phyloP scores from a whole-genome alignment of 495 filamentous ascomycete species.

The Neohortaea acidophila region DNA sequence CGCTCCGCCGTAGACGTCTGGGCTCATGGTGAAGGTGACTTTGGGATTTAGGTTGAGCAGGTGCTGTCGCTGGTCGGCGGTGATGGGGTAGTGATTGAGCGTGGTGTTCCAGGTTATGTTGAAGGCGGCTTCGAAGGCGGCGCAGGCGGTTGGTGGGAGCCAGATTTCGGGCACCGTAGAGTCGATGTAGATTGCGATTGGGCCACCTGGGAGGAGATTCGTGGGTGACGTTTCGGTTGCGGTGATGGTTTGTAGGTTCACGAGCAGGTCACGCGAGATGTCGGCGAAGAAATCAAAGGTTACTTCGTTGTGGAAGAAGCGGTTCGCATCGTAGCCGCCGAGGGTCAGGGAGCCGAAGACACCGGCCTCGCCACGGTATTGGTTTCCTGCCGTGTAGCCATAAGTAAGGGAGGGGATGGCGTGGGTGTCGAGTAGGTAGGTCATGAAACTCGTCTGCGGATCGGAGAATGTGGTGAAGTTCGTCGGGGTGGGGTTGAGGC shows the following conservation, averaged over 20 bases:
- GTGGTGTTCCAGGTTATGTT: constrained; percentile 42
- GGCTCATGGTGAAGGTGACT: constrained; percentile 45
- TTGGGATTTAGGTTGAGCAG: constrained; percentile 20
- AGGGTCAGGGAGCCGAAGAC: constrained; percentile 31
- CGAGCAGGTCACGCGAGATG: constrained; percentile 20
- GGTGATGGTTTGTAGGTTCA: constrained; percentile 39
- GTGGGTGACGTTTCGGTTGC: constrained; percentile 32
- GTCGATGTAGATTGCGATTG: constrained; percentile 41
- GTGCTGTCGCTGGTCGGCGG: constrained; percentile 19
- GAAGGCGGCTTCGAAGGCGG: constrained; percentile 44
- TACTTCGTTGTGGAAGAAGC: constrained; percentile 19
- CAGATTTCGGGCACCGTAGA: constrained; percentile 53
- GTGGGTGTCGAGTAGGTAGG: constrained; percentile 32
- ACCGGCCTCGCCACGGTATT: constrained; percentile 38
- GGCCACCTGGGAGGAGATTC: constrained; percentile 13
- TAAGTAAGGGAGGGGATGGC: constrained; percentile 46
- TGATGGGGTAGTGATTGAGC: constrained; percentile 31
- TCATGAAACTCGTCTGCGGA: constrained; percentile 17
- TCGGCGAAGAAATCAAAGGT: constrained; percentile 20
- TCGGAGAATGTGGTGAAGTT: constrained; percentile 26
- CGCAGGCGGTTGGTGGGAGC: constrained; percentile 47
- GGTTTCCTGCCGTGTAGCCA: constrained; percentile 52
- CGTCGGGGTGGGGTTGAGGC: constrained; percentile 32
- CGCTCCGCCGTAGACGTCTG: constrained; percentile 26
- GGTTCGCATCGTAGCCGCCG: constrained; percentile 24